Evolutionary conservation across 2,329 filamentous ascomycete genomes (phyloP).

Genomic region (Penicillium sp.): DNA sequence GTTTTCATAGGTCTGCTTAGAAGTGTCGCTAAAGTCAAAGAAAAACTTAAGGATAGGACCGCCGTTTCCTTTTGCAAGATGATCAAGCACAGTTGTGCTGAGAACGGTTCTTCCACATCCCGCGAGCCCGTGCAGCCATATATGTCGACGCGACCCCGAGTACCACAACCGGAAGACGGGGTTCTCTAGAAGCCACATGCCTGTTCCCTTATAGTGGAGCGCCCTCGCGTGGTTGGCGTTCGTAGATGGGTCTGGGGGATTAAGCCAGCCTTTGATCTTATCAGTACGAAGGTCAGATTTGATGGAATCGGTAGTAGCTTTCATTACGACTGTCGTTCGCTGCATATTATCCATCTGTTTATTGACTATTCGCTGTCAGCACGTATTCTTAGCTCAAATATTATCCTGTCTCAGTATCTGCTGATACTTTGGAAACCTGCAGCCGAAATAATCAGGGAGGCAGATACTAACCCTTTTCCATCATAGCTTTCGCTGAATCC

Average conservation of each 20-base stretch:
- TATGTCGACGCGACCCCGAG: background rate
- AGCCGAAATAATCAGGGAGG: no score
- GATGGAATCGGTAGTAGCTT: no score
- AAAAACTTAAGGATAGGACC: slow-evolving; percentile 12
- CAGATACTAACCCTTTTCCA: no score
- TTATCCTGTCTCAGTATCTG: no score
- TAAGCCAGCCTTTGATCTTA: slow-evolving; percentile 13
- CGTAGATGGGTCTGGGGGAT: slow-evolving; percentile 6
- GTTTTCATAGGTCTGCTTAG: slow-evolving; percentile 6
- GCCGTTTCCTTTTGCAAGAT: slow-evolving; percentile 4
- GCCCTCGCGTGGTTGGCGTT: slow-evolving; percentile 2
- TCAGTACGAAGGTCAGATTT: no score
- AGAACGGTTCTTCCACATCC: slow-evolving; percentile 15
- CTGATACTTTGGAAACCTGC: no score
- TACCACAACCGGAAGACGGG: slow-evolving; percentile 7
- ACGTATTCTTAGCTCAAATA: no score
- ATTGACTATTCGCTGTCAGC: no score
- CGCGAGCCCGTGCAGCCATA: slow-evolving; percentile 11
- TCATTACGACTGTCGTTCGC: no score
- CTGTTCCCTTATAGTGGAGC: slow-evolving; percentile 9
- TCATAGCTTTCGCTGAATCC: no score
- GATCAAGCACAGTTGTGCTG: slow-evolving; percentile 8
- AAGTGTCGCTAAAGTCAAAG: slow-evolving; percentile 12
- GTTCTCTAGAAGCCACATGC: slow-evolving; percentile 8
- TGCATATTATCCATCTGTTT: no score